Base-by-base conservation (phyloP, 2,329 filamentous ascomycete species). In the Lasiodiplodia sp. region DNA sequence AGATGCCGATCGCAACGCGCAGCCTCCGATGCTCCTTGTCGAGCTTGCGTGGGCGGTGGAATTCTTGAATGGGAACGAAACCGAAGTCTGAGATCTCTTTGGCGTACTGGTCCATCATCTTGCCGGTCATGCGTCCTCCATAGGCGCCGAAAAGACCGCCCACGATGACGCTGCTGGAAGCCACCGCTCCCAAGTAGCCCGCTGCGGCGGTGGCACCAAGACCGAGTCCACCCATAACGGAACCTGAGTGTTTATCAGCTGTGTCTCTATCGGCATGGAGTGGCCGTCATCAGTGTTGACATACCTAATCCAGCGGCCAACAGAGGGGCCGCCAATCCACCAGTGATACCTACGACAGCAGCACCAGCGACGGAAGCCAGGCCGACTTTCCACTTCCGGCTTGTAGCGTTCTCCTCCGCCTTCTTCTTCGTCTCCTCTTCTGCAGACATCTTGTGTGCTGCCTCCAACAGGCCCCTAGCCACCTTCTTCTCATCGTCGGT, bases 141-240 rank as follows among this genome's bases (percentile, higher is more conserved):
- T 96, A 97, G n/a, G 96, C 92, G 7, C 96, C 96, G 75, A 98
- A 97, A 53, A 98, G 82, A 51, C 91, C 89, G 16, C 94, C 95
- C 34, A 97, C 91, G 53, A 94, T 84, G 18, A 96, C 87, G 4
- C 90, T 88, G 71, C 91, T 96, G 49, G 94, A 90, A 2, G 93
- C 92, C 74, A 97, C 85, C 21, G 89, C 86, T 14, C 94, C 95
- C 0, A 98, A 82, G 66, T 97, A 89, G 1, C 89, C 89, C 25
- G 94, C 93, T 18, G 93, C 91, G 25, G 90, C 89, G 2, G 89
- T 90, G 1, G 89, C 86, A 21, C 91, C 90, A 0, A 97, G 84
- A 2, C 93, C 93, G 14, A 92, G 80, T 0, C 93, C 93, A 21
- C 91, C 90, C 82, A 94, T 91, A 0, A 95, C 85, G 0, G 88